Percentiles rank a stretch among this genome's conserved stretches.
Conservation (phyloP, 106 monocot genomes). For the Platanthera guangdongensis region DNA sequence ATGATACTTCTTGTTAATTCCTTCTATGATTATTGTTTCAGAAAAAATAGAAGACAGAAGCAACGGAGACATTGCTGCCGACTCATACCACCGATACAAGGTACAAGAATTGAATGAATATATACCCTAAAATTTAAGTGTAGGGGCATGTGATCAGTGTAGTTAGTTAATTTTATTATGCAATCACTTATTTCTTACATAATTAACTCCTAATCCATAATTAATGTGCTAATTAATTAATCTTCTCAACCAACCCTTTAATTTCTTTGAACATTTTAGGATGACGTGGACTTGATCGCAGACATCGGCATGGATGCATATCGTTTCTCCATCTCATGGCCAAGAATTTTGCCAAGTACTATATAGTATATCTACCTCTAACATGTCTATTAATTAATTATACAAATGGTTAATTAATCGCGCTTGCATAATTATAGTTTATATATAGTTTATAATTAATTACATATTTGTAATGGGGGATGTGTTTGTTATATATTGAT, state of each 20-base stretch:
- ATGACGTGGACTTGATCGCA: conserved; percentile 8
- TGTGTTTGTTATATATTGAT: too few relatives aligned
- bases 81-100: conserved; percentile 46
- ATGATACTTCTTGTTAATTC: too few relatives aligned
- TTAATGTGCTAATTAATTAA: background rate
- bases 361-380: too few relatives aligned
- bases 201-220: background rate
- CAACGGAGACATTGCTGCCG: conserved; percentile 30
- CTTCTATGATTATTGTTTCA: background rate
- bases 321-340: conserved; percentile 23
- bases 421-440: too few relatives aligned
- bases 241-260: background rate
- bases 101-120: conserved; percentile 1
- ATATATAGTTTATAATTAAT: too few relatives aligned
- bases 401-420: too few relatives aligned
- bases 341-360: conserved; percentile 19
- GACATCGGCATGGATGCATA: conserved; percentile 16
- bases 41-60: conserved; percentile 23
- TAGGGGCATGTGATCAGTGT: background rate
- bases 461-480: too few relatives aligned
- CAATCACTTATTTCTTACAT: background rate
- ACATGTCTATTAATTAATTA: background rate
- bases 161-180: background rate
- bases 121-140: too few relatives aligned
- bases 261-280: conserved; percentile 9